Evolutionary conservation across 1,284 basidiomycete genomes (phyloP), one percentile per base, ranked within the genome.

Genomic region (Cystobasidium pallidum): DNA sequence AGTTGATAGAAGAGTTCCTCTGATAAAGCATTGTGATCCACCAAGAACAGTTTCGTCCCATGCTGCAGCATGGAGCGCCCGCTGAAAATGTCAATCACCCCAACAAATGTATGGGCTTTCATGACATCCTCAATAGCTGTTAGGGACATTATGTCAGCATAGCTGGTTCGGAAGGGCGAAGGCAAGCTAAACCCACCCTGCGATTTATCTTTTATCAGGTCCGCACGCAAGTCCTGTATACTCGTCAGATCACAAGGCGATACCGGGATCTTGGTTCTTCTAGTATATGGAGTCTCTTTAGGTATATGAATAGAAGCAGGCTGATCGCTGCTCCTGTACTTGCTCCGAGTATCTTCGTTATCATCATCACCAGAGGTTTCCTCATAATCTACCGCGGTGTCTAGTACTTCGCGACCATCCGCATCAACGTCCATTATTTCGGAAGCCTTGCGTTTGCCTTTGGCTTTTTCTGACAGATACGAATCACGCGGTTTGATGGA

Each of bases 1-100:
- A 99, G 86, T 79, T 99, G 96, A 80, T 97, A 99, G 78, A 98
- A 96, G 52, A 97, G 85, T 77, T 97, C 94, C 77, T 96, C 92
- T 0, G 92, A 95, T 75, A 73, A 43, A 19, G 28, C n/a, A 49
- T 87, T 88, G 78, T 98, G 91, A 76, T 96, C 91, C 73, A 97
- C 85, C 6, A 98, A 85, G 80, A 94, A 95, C 0, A 99, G 83
- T 76, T 91, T 90, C 0, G 92, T 97, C 36, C 87, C 86, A 80
- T 94, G 87, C 80, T 99, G 96, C 0, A 99, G 83, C 34, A 98
- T 82, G 1, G 92, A 91, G 1, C 93, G 83, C 74, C 88, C 89
- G 45, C 86, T 85, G 21, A 85, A 81, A 8, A 89, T 80, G 79
- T 97, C 94, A 3, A 94, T 92, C 28, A 98, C 88, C 0, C 95